Evolutionary conservation across 306 rosid species (phyloP), one percentile per base, ranked within the genome.

Genomic region (Rosa persica): DNA sequence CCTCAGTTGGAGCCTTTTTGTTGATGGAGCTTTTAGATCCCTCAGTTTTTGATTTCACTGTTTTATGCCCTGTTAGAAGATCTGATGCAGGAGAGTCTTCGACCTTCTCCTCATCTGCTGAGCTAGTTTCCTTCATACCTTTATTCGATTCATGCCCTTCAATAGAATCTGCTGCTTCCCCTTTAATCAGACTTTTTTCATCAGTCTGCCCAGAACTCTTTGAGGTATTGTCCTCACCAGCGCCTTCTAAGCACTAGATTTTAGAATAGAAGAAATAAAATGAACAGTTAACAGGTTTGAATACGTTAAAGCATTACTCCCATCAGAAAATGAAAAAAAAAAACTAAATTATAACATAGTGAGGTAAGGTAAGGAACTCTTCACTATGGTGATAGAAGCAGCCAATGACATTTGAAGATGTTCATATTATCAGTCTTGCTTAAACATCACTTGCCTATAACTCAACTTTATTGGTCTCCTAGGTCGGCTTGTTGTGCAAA

Each of bases 51-150:
- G 20, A 48, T 86, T 88, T 85, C 49, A 40, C 76, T 36, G 68
- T 61, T 67, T 88, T 90, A 48, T 85, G 80, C 77, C 83, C 90
- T 54, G 88, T 87, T 69, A 91, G 88, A 72, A 87, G 86, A 68
- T 92, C 97, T 61, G 86, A 84, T 23, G 89, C 93, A 6, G 98
- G 97, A 72, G 96, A 90, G 78, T 92, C 93, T 57, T 90, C 91
- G 92, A 87, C 85, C 78, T 89, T 87, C 75, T 83, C 94, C 78
- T 77, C 92, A 80, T 83, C 91, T 67, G 83, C 91, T 66, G 83
- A 73, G 78, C 79, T 69, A 52, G 74, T 62, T 78, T 85, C 88
- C 82, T 84, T 90, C 17, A 40, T 84, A 71, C 83, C 92, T 74
- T 86, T 85, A 48, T 79, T 83, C 17, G 83, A 78, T 77, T 76